Evolutionary conservation across 2,329 filamentous ascomycete species (phyloP).

Genomic region (Leptographium wingfieldii): DNA sequence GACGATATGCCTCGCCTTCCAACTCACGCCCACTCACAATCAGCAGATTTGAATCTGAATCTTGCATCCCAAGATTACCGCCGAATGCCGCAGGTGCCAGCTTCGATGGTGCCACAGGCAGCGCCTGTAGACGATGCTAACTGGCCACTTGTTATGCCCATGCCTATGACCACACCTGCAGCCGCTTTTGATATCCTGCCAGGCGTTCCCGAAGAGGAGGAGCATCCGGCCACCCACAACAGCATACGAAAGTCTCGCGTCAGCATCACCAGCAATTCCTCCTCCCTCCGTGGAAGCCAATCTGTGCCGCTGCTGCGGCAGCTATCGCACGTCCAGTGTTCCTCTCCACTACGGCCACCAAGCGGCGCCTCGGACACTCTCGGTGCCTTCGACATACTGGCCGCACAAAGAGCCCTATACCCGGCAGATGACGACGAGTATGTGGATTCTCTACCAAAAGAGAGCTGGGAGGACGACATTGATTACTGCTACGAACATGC

Average conservation of each 20-base stretch:
- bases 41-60: constrained; percentile 13
- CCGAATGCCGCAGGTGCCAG: constrained; percentile 26
- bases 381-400: constrained; percentile 29
- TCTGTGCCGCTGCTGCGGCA: constrained; percentile 43
- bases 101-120: constrained; percentile 8
- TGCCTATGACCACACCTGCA: background rate
- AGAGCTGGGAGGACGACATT: constrained; percentile 56
- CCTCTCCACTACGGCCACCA: constrained; percentile 13
- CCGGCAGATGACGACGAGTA: constrained; percentile 14
- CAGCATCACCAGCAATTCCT: constrained; percentile 34
- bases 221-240: constrained; percentile 26
- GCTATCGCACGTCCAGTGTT: constrained; percentile 22
- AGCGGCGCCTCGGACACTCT: constrained; percentile 42
- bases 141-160: constrained; percentile 27
- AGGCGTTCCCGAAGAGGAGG: constrained; percentile 52
- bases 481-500: constrained; percentile 61
- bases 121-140: constrained; percentile 25
- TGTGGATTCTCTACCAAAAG: constrained; percentile 22
- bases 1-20: constrained; percentile 23
- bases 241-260: constrained; percentile 22
- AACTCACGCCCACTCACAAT: constrained; percentile 19
- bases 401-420: constrained; percentile 21
- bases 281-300: constrained; percentile 40
- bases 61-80: constrained; percentile 13
- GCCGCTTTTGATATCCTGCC: constrained; percentile 33